Evolutionary conservation across 2,329 filamentous ascomycete genomes (phyloP).

Genomic region (Atkinsonella hypoxylon): DNA sequence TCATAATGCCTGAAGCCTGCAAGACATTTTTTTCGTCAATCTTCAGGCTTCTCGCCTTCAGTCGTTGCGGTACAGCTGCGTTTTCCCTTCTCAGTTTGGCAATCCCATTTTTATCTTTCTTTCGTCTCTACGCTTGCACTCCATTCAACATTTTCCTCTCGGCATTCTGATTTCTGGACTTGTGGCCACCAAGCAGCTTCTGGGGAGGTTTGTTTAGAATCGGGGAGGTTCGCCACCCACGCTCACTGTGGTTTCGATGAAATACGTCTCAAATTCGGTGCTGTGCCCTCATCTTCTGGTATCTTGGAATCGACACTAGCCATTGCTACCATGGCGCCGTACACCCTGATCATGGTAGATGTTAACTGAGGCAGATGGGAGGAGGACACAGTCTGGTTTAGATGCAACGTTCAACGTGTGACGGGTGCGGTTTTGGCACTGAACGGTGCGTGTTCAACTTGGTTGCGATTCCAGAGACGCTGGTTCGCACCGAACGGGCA

Average conservation of each 20-base stretch:
- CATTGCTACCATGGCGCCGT: neutral
- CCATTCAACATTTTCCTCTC: slow-evolving; percentile 8
- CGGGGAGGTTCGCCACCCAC: slow-evolving; percentile 2
- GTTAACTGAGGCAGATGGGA: neutral
- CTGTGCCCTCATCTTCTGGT: no score
- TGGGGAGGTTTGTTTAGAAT: slow-evolving; percentile 21
- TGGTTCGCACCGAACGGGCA: neutral
- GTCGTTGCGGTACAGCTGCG: slow-evolving; percentile 29
- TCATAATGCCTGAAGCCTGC: slow-evolving; percentile 1
- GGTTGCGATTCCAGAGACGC: neutral
- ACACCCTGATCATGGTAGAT: neutral
- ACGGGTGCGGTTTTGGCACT: neutral
- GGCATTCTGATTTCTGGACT: slow-evolving; percentile 13
- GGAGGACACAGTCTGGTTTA: neutral
- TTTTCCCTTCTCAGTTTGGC: slow-evolving; percentile 12
- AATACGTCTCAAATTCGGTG: neutral
- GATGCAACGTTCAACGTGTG: neutral
- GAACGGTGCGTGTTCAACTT: neutral
- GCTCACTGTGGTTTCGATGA: neutral
- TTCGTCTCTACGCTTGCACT: slow-evolving; percentile 14
- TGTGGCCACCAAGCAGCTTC: slow-evolving; percentile 19
- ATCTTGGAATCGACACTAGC: neutral
- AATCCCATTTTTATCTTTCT: slow-evolving; percentile 17
- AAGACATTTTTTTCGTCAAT: neutral
- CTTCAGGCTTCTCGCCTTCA: slow-evolving; percentile 9